Evolutionary conservation across 805 yeast genomes (phyloP).

Genomic region (Trichomonascus vanleenenianus): DNA sequence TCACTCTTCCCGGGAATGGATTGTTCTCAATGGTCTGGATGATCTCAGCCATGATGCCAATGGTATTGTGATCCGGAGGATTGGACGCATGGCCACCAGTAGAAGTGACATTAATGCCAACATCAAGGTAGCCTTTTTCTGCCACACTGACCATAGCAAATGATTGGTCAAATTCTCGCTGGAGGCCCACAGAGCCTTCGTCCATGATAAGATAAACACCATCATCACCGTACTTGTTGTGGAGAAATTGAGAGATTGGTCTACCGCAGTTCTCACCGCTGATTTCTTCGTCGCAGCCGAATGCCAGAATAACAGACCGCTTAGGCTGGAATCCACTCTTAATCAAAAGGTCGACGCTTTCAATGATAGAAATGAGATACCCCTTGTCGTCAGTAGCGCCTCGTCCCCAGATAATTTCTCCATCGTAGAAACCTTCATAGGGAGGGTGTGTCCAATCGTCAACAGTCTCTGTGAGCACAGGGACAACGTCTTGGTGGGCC

Average conservation of each 20-base stretch:
- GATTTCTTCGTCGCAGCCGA: constrained; percentile 73
- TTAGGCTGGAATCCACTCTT: constrained; percentile 43
- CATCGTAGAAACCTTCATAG: constrained; percentile 52
- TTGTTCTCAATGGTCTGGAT: constrained; percentile 49
- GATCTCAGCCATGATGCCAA: constrained; percentile 63
- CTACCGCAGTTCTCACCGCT: constrained; percentile 34
- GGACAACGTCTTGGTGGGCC: constrained; percentile 69
- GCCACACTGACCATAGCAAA: constrained; percentile 50
- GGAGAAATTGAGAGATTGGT: constrained; percentile 36
- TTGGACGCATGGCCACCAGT: constrained; percentile 75
- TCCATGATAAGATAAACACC: constrained; percentile 58
- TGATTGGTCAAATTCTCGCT: constrained; percentile 36
- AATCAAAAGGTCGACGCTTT: constrained; percentile 51
- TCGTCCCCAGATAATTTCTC: constrained; percentile 53
- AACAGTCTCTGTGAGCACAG: constrained; percentile 46
- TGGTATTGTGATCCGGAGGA: constrained; percentile 75
- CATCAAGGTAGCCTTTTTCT: constrained; percentile 54
- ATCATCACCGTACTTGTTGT: constrained; percentile 50
- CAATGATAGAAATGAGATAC: constrained; percentile 51
- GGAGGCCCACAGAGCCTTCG: constrained; percentile 49
- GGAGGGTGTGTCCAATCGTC: constrained; percentile 55
- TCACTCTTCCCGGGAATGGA: constrained; percentile 43
- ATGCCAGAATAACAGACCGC: constrained; percentile 51
- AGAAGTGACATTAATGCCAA: constrained; percentile 42
- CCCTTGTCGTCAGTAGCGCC: constrained; percentile 67